Evolutionary conservation across 2,329 filamentous ascomycete species (phyloP).

Genomic region (Neonectria hederae): DNA sequence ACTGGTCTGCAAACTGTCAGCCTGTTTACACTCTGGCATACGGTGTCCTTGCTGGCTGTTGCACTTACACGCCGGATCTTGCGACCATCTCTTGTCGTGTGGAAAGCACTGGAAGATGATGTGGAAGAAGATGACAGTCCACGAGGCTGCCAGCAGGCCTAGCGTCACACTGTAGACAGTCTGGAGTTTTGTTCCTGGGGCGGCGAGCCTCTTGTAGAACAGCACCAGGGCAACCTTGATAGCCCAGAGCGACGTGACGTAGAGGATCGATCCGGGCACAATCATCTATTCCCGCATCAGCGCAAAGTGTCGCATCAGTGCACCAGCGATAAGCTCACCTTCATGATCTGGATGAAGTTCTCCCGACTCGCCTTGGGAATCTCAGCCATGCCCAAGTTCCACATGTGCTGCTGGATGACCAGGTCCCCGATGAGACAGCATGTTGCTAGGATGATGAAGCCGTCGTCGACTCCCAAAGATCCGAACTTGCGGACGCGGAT

Average conservation of each 20-base stretch:
- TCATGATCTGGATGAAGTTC: slow-evolving; percentile 41
- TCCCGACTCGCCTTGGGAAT: slow-evolving; percentile 33
- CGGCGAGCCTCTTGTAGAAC: slow-evolving; percentile 53
- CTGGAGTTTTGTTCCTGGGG: slow-evolving; percentile 47
- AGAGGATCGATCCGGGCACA: slow-evolving; percentile 52
- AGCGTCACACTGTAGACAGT: slow-evolving; percentile 50
- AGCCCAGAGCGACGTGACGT: slow-evolving; percentile 52
- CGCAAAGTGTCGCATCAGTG: background rate
- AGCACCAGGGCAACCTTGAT: slow-evolving; percentile 53
- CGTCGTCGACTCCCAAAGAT: slow-evolving; percentile 30
- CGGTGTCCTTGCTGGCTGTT: background rate
- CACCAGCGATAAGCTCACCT: slow-evolving; percentile 10
- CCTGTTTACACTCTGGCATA: background rate
- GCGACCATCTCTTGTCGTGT: slow-evolving; percentile 45
- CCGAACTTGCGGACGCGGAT: slow-evolving; percentile 34
- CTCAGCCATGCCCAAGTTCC: slow-evolving; percentile 41
- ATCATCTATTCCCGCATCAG: slow-evolving; percentile 46
- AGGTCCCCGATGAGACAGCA: slow-evolving; percentile 36
- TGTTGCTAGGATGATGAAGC: slow-evolving; percentile 29
- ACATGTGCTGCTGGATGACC: slow-evolving; percentile 38
- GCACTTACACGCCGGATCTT: slow-evolving; percentile 37
- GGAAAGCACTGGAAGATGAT: slow-evolving; percentile 53
- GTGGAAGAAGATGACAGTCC: slow-evolving; percentile 49
- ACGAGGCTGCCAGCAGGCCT: slow-evolving; percentile 43
- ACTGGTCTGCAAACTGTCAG: slow-evolving; percentile 30